Evolutionary conservation across 176 grass and related monocot genomes (phyloP).

Genomic region (Aechmea fasciata): DNA sequence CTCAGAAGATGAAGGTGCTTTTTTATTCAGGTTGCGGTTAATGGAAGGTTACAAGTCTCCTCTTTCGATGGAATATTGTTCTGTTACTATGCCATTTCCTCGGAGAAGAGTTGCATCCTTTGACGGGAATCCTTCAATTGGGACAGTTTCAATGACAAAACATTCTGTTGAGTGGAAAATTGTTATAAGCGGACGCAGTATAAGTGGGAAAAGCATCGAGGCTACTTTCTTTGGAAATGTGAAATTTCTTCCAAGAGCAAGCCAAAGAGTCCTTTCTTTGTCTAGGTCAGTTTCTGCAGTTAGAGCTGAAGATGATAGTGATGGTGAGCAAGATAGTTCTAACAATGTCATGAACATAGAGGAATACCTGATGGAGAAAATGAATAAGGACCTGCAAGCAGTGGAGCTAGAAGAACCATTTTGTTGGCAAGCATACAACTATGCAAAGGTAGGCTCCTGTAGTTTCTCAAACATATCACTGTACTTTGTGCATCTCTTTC

Average conservation of each 20-base stretch:
- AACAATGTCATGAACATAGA: slow-evolving; percentile 67
- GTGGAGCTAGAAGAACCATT: slow-evolving; percentile 88
- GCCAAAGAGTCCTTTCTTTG: slow-evolving; percentile 44
- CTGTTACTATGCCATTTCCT: slow-evolving; percentile 85
- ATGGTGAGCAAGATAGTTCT: slow-evolving; percentile 50
- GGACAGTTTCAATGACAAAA: slow-evolving; percentile 78
- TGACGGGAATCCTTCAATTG: slow-evolving; percentile 83
- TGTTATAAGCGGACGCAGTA: slow-evolving; percentile 55
- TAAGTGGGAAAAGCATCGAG: slow-evolving; percentile 78
- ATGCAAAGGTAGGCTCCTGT: slow-evolving; percentile 67
- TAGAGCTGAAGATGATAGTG: slow-evolving; percentile 60
- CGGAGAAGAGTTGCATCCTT: slow-evolving; percentile 72
- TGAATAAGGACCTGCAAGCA: slow-evolving; percentile 78
- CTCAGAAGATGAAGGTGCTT: slow-evolving; percentile 86
- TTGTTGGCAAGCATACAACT: slow-evolving; percentile 97
- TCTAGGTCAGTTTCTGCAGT: slow-evolving; percentile 30
- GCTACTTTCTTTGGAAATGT: slow-evolving; percentile 84
- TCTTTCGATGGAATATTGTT: slow-evolving; percentile 89
- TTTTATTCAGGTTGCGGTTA: slow-evolving; percentile 81
- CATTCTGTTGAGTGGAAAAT: slow-evolving; percentile 95
- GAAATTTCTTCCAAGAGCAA: slow-evolving; percentile 55
- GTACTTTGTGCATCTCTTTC: slow-evolving; percentile 9
- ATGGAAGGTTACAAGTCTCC: slow-evolving; percentile 90
- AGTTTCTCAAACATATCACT: not conserved
- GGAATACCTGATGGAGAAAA: slow-evolving; percentile 81